A percentile compares a stretch with the other conserved stretches of the same genome.
Conservation (phyloP, 2,329 filamentous ascomycete genomes). For the Mycogone perniciosa region DNA sequence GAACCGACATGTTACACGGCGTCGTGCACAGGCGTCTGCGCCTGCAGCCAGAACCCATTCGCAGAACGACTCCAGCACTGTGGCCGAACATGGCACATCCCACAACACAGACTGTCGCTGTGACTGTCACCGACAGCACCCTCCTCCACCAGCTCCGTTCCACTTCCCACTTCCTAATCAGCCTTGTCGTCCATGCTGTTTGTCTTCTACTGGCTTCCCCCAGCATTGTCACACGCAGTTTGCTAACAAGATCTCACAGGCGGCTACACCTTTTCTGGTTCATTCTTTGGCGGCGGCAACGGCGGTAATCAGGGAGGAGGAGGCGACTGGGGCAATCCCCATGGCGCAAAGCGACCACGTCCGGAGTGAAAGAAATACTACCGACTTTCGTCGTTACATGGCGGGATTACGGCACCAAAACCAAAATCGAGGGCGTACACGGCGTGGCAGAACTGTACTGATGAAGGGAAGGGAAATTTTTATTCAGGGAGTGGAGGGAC, state of each 20-base stretch:
- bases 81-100: too few species aligned
- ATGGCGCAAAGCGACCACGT: slow-evolving; percentile 71
- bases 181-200: not conserved
- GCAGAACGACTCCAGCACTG: too few species aligned
- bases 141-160: not conserved
- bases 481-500: not conserved
- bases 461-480: not conserved
- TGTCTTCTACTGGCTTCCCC: not conserved
- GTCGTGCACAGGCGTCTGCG: too few species aligned
- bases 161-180: not conserved
- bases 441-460: not conserved
- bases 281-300: slow-evolving; percentile 38
- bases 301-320: slow-evolving; percentile 26
- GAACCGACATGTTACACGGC: too few species aligned
- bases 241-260: slow-evolving; percentile 57
- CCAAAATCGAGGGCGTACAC: not conserved
- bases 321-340: slow-evolving; percentile 69
- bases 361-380: slow-evolving; percentile 50
- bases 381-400: too few species aligned
- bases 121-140: too few species aligned
- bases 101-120: too few species aligned
- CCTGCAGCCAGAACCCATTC: too few species aligned
- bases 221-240: not conserved
- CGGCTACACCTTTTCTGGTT: slow-evolving; percentile 55
- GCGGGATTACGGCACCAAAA: not conserved